Conservation (phyloP, 805 yeast species). For the Ogataea methylovora region DNA sequence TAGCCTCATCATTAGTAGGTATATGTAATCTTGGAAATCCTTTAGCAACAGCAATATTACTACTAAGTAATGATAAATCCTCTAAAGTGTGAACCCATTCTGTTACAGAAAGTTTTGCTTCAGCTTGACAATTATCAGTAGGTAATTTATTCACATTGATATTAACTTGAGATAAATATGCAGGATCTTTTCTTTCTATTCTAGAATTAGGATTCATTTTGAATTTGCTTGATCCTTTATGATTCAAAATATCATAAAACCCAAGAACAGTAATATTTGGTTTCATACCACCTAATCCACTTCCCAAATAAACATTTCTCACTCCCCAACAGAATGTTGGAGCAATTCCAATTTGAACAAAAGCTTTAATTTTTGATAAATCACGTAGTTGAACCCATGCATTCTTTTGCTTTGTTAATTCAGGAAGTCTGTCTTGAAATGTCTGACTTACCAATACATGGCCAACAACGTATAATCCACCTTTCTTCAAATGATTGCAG, state of each 20-base stretch:
- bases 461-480: conserved; percentile 87
- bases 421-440: conserved; percentile 59
- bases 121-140: conserved; percentile 72
- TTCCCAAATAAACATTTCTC: conserved; percentile 81
- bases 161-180: conserved; percentile 17
- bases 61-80: conserved; percentile 79
- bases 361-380: conserved; percentile 73
- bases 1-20: conserved; percentile 40
- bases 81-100: conserved; percentile 94
- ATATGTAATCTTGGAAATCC: conserved; percentile 65
- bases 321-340: conserved; percentile 93
- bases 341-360: conserved; percentile 86
- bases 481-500: conserved; percentile 92
- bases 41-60: conserved; percentile 89
- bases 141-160: conserved; percentile 16
- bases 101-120: conserved; percentile 55
- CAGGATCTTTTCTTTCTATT: conserved; percentile 16
- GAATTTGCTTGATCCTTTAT: conserved; percentile 3
- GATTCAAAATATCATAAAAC: conserved; percentile 55
- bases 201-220: conserved; percentile 13
- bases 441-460: conserved; percentile 71
- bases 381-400: conserved; percentile 88
- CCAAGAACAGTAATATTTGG: conserved; percentile 94
- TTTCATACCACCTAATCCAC: conserved; percentile 98
- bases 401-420: conserved; percentile 60